A percentile compares a stretch with the other conserved stretches of the same genome.
Evolutionary conservation across 2,329 filamentous ascomycete genomes (phyloP).

Genomic region (Byssoonygena ceratinophila): DNA sequence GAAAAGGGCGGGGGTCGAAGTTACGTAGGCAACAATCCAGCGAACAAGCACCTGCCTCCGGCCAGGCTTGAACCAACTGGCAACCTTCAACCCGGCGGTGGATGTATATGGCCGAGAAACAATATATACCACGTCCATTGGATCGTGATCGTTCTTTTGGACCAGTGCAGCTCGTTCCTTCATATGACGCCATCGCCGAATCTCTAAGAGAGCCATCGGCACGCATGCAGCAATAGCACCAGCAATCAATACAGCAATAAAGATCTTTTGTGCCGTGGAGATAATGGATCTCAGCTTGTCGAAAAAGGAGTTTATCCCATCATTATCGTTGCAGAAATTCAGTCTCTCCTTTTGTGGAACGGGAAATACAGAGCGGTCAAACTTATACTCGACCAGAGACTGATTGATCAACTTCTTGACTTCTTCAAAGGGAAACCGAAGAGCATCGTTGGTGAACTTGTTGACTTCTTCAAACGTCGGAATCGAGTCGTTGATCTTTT

Average conservation of each 20-base stretch:
- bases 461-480: conserved; percentile 76
- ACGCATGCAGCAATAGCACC: conserved; percentile 62
- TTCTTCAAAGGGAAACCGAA: conserved; percentile 69
- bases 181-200: conserved; percentile 64
- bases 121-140: conserved; percentile 82
- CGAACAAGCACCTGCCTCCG: conserved; percentile 62
- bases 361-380: conserved; percentile 68
- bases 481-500: conserved; percentile 64
- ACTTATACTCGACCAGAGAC: conserved; percentile 61
- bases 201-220: conserved; percentile 71
- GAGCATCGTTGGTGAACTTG: conserved; percentile 64
- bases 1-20: conserved; percentile 73
- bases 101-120: conserved; percentile 70
- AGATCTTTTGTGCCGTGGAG: conserved; percentile 59
- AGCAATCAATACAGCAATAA: conserved; percentile 62
- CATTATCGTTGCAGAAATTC: conserved; percentile 78
- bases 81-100: conserved; percentile 58
- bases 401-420: conserved; percentile 64
- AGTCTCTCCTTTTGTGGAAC: conserved; percentile 72
- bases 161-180: conserved; percentile 59
- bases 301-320: conserved; percentile 77
- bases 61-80: conserved; percentile 51
- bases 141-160: conserved; percentile 56
- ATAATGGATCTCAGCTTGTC: conserved; percentile 56
- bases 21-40: conserved; percentile 82